Base-by-base conservation (phyloP, 345 rosid genomes). In the Gossypium turneri region DNA sequence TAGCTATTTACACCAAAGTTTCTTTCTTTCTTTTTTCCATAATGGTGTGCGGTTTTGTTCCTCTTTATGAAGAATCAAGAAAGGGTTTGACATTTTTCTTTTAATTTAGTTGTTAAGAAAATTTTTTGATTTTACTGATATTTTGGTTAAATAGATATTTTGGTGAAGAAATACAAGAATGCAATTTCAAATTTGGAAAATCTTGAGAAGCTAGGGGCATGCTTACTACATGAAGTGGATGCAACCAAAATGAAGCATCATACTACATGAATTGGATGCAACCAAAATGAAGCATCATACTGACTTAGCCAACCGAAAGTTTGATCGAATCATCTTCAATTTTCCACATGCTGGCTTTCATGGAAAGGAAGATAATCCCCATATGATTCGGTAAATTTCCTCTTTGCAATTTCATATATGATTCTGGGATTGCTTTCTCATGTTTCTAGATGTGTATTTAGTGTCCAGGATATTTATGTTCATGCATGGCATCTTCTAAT, bases 341-440 rank as follows among this genome's bases (percentile, higher is more conserved):
- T 90, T 87, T 79, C 96, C 96, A 10, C 89, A 87, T 51, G 90
- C 90, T 0, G 96, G 90, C 22, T 89, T 89, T 76, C 19, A 79
- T 12, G 77, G 91, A 52, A 86, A 57, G 76, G 90, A 85, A 79
- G 78, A 79, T 44, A 9, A 29, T 61, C 16, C 3, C 17, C 16
- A 58, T 58, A 24, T 58, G 63, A 58, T 58, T 58, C 16, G 1
- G 34, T 58, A 58, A 58, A 12, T 3, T 22, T 24, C 29, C 7
- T 58, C 63, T 58, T 12, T 58, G 63, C 17, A 24, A 55, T 1
- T 57, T 57, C 59, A 57, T 57, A 10, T 22, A 57, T 22, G 11
- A 20, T 57, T 63, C 67, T 63, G 1, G 47, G 5, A 25, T 61
- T 24, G n/a, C 9, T 25, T 24, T 59, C 16, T 24, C 4, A 10